Evolutionary conservation across 441 rosid genomes (phyloP).

Genomic region (Gossypium davidsonii): DNA sequence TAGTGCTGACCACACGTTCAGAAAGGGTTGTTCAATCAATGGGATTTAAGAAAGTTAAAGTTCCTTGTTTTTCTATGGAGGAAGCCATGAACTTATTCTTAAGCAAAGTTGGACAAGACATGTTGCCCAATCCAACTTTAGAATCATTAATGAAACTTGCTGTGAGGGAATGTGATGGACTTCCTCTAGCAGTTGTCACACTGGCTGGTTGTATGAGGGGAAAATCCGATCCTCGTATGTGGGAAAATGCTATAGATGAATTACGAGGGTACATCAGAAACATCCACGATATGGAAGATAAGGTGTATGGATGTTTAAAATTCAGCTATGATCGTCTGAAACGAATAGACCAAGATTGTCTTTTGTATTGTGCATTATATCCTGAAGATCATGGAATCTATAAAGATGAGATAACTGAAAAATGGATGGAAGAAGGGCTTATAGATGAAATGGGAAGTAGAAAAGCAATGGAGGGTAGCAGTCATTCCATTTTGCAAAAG

Average conservation of each 20-base stretch:
- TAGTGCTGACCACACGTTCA: slow-evolving; percentile 38
- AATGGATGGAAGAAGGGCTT: slow-evolving; percentile 43
- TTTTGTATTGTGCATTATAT: slow-evolving; percentile 40
- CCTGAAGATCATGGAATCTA: slow-evolving; percentile 32
- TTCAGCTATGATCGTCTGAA: slow-evolving; percentile 35
- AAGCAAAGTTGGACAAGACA: slow-evolving; percentile 19
- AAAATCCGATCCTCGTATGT: not conserved
- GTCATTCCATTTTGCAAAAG: slow-evolving; percentile 31
- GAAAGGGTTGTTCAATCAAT: slow-evolving; percentile 31
- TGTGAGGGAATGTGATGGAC: slow-evolving; percentile 35
- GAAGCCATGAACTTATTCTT: slow-evolving; percentile 35
- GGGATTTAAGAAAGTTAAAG: slow-evolving; percentile 31
- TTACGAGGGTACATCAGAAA: slow-evolving; percentile 24
- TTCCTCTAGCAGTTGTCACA: not conserved
- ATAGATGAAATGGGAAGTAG: slow-evolving; percentile 12
- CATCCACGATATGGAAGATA: slow-evolving; percentile 32
- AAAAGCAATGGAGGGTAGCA: slow-evolving; percentile 22
- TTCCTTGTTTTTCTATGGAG: slow-evolving; percentile 26
- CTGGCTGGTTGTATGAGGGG: not conserved
- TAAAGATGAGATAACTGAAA: slow-evolving; percentile 36
- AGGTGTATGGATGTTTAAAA: slow-evolving; percentile 31
- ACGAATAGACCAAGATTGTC: slow-evolving; percentile 28
- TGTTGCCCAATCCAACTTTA: slow-evolving; percentile 18
- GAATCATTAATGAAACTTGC: slow-evolving; percentile 23
- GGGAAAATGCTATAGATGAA: not conserved